phyloP scores from a whole-genome alignment of 345 rosid species.

The Salix purpurea region DNA sequence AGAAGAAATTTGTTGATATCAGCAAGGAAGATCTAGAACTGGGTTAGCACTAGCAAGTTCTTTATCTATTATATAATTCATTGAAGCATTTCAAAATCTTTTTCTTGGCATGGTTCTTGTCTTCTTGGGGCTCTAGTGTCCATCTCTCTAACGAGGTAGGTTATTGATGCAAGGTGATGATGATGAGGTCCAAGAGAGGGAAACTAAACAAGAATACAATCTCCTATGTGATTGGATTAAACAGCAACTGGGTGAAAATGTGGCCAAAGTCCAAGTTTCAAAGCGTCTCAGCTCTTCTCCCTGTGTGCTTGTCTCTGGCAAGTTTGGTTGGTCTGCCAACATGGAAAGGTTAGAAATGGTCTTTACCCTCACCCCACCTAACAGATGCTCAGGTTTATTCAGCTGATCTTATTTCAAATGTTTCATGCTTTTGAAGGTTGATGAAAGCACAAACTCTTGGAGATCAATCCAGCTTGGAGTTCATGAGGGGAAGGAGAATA shows the following conservation, averaged over 20 bases:
- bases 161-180: slow-evolving; percentile 59
- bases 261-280: slow-evolving; percentile 93
- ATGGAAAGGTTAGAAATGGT: slow-evolving; percentile 77
- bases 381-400: neutral
- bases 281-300: slow-evolving; percentile 92
- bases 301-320: slow-evolving; percentile 95
- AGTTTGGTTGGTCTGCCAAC: slow-evolving; percentile 98
- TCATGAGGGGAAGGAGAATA: slow-evolving; percentile 96
- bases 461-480: slow-evolving; percentile 91
- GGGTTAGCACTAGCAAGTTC: slow-evolving; percentile 42
- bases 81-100: neutral
- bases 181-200: slow-evolving; percentile 90
- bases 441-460: slow-evolving; percentile 99
- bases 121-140: neutral
- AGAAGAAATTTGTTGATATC: slow-evolving; percentile 95
- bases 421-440: slow-evolving; percentile 42
- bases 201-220: slow-evolving; percentile 66
- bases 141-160: neutral
- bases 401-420: neutral
- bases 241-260: slow-evolving; percentile 94
- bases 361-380: neutral
- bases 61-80: neutral
- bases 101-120: neutral
- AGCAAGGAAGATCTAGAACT: slow-evolving; percentile 97
- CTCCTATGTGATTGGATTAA: slow-evolving; percentile 94